These are phyloP conservation scores for Plasmopara muralis DNA, from an alignment of 352 stramenopile species.

Conservation along the genomic window DNA sequence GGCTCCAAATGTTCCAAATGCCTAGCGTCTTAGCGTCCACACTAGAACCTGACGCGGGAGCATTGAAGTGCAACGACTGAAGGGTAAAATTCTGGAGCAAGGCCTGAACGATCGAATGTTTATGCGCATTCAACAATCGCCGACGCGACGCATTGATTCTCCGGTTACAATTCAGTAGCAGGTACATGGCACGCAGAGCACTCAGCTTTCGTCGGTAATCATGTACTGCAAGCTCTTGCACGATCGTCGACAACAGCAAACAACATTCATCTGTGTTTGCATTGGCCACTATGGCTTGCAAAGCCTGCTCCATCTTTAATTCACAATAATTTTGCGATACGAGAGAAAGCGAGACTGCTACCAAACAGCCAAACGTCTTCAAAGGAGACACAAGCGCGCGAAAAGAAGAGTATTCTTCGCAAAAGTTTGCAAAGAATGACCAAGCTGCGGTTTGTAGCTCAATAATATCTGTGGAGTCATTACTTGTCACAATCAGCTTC, in stretches of 20 bases:
- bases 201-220: conserved; percentile 39
- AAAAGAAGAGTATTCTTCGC: conserved; percentile 43
- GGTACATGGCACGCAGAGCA: conserved; percentile 42
- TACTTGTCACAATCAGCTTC: conserved; percentile 28
- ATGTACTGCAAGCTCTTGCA: conserved; percentile 40
- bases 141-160: conserved; percentile 49
- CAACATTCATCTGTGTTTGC: conserved; percentile 68
- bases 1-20: conserved; percentile 52
- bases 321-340: conserved; percentile 8
- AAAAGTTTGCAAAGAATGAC: conserved; percentile 52
- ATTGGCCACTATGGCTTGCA: conserved; percentile 43
- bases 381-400: conserved; percentile 35
- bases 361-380: conserved; percentile 55
- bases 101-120: conserved; percentile 38
- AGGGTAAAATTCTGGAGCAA: conserved; percentile 43
- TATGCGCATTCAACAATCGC: conserved; percentile 41
- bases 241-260: conserved; percentile 51
- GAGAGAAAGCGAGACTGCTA: conserved; percentile 39
- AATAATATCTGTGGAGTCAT: conserved; percentile 1
- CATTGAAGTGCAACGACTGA: conserved; percentile 20
- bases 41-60: background rate
- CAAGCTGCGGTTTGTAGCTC: conserved; percentile 25
- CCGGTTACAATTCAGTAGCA: conserved; percentile 52
- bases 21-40: conserved; percentile 12
- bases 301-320: conserved; percentile 17